A percentile compares a stretch with the other conserved stretches of the same genome.
Conservation (phyloP, 139 green algal genomes). For the Coccomyxa sp. region DNA sequence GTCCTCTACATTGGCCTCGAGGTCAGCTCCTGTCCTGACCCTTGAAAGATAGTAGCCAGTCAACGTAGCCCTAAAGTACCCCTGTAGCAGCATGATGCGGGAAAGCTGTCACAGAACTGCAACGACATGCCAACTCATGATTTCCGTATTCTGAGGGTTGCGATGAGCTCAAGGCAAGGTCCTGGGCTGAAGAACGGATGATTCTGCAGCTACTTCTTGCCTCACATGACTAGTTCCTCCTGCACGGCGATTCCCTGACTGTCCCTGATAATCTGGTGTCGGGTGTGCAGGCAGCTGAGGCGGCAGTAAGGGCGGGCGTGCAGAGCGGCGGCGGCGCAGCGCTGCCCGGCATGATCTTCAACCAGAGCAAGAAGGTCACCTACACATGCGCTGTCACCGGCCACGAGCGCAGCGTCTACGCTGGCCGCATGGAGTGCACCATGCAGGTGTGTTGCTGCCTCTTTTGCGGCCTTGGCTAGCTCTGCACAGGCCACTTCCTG, state of each 20-base stretch:
- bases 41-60: background rate
- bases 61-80: too few relatives aligned
- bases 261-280: too few relatives aligned
- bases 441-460: conserved; percentile 88
- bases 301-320: conserved; percentile 42
- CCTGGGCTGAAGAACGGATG: too few relatives aligned
- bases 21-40: conserved; percentile 9
- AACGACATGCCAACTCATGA: too few relatives aligned
- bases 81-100: background rate
- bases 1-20: conserved; percentile 88
- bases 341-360: conserved; percentile 96
- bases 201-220: too few relatives aligned
- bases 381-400: conserved; percentile 40
- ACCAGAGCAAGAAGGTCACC: conserved; percentile 84
- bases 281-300: conserved; percentile 40
- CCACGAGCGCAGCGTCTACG: conserved; percentile 36
- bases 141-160: too few relatives aligned
- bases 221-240: too few relatives aligned
- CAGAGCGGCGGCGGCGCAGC: conserved; percentile 40
- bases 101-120: too few relatives aligned
- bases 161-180: too few relatives aligned
- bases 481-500: too few relatives aligned
- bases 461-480: too few relatives aligned
- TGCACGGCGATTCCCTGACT: too few relatives aligned
- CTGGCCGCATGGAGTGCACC: conserved; percentile 94